These are phyloP conservation scores for Beauveria scarabaeidicola DNA, from an alignment of 2,329 filamentous ascomycete species.

Conservation along the genomic window DNA sequence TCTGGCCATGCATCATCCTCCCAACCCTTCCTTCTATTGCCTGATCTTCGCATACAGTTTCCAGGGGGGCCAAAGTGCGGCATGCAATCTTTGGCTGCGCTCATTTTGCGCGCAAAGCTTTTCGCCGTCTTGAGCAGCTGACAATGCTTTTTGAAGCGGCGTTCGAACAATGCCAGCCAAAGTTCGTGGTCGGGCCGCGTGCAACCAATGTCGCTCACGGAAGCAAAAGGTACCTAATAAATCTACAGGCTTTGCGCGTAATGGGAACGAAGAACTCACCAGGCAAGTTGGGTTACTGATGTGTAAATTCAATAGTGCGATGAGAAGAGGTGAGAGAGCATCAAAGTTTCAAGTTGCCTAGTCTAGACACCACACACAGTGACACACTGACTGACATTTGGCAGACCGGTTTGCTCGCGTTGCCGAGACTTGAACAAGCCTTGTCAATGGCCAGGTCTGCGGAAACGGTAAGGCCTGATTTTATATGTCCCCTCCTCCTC, in stretches of 20 bases:
- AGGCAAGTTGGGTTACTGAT: not conserved
- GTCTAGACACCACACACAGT: no score
- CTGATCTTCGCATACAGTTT: not conserved
- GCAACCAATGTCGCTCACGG: conserved; percentile 15
- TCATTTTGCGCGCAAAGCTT: not conserved
- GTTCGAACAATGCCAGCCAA: not conserved
- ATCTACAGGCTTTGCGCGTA: not conserved
- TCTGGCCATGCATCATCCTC: not conserved
- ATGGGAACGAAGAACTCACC: not conserved
- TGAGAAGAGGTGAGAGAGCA: conserved; percentile 7
- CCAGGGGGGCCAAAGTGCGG: not conserved
- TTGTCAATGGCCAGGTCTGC: conserved; percentile 14
- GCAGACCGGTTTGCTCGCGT: conserved; percentile 13
- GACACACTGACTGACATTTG: not conserved
- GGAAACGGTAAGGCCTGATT: conserved; percentile 13
- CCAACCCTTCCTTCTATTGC: not conserved
- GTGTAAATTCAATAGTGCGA: conserved; percentile 3
- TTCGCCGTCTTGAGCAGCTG: not conserved
- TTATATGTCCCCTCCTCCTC: no score
- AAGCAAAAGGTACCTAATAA: conserved; percentile 18
- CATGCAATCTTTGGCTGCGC: not conserved
- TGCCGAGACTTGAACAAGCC: conserved; percentile 9
- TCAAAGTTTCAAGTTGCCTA: not conserved
- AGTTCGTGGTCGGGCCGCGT: conserved; percentile 15
- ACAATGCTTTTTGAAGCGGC: not conserved